Evolutionary conservation across 2,329 filamentous ascomycete genomes (phyloP), one percentile per base, ranked within the genome.

Genomic region (Microsporum canis): DNA sequence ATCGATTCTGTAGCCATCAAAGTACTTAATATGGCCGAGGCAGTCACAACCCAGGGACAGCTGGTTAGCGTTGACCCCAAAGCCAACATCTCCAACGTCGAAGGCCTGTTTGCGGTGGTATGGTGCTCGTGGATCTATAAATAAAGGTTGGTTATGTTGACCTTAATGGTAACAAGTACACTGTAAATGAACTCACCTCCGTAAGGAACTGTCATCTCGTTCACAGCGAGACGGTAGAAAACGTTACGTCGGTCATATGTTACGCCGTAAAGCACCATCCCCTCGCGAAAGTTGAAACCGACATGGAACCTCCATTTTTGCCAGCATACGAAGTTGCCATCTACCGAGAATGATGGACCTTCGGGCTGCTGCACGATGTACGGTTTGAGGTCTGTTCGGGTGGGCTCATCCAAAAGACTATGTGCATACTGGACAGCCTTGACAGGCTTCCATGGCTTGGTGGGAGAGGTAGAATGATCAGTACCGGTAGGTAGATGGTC

Each of bases 61-160:
- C 68, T 88, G 84, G 69, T 88, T 88, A 62, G 85, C 84, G 77
- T 84, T 86, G 62, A 84, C 78, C 51, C 86, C 85, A 10, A 84
- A 84, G 36, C 84, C 81, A 41, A 79, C 84, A 69, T 88, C 85
- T 36, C 86, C 86, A 29, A 88, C 78, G 70, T 88, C 86, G 65
- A 88, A 88, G 0, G 86, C 86, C 4, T 84, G 80, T 71, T 88
- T 88, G 71, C 84, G 84, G 73, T 87, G 84, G 71, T 80, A 88
- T 2, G 86, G 86, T 57, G 82, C 80, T 3, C 86, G 80, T 3
- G 86, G 85, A 67, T 88, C 86, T 59, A 79, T 78, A 23, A 1
- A 66, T 83, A 83, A 3, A 1, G 10, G 33, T 57, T 4, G 80
- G 79, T 60, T 23, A 61, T 14, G 17, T 27, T 5, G 14, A 17